Evolutionary conservation across 495 filamentous ascomycete species (phyloP), one percentile per base, ranked within the genome.

Genomic region (Gamarada debralockiae): DNA sequence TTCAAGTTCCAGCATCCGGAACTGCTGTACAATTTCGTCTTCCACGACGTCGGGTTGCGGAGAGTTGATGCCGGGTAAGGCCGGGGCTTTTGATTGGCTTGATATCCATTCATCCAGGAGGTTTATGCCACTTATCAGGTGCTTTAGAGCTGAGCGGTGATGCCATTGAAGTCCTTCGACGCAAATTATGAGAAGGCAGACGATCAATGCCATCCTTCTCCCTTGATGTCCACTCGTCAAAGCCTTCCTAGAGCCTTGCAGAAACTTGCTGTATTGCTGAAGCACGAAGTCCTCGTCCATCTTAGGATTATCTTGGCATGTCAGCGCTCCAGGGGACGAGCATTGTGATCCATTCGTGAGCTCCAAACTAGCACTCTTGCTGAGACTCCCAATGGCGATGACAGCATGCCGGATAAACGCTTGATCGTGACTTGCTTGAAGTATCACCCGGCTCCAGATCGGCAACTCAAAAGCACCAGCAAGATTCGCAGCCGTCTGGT

Each of bases 361-460:
- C 10, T 29, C 27, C 27, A 10, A 5, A 10, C 27, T 29, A 4
- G 10, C 4, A 10, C 27, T 29, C 27, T 29, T 29, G 27, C 5
- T 29, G 10, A 29, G 10, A 29, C 27, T 29, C 10, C 27, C 27
- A 10, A 87, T 66, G 25, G 83, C 81, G 12, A 85, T 71, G 3
- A 84, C 73, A 12, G 83, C 81, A 61, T 87, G 81, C n/a, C 78
- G 73, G 41, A 87, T 79, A 9, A 77, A 70, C 2, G 81, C 70
- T 59, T 84, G 78, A 21, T 73, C 72, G 37, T 79, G 73, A 31
- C 78, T 80, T 51, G 79, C 79, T 60, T 82, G 78, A 36, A 84
- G 66, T 17, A 86, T 66, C 3, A 66, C 67, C 45, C 59, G 70
- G 10, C 67, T 72, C 82, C 81, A 86, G 50, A 85, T 81, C 3